These are phyloP conservation scores for Patellaria atrata DNA, from an alignment of 495 filamentous ascomycete species.

Conservation along the genomic window DNA sequence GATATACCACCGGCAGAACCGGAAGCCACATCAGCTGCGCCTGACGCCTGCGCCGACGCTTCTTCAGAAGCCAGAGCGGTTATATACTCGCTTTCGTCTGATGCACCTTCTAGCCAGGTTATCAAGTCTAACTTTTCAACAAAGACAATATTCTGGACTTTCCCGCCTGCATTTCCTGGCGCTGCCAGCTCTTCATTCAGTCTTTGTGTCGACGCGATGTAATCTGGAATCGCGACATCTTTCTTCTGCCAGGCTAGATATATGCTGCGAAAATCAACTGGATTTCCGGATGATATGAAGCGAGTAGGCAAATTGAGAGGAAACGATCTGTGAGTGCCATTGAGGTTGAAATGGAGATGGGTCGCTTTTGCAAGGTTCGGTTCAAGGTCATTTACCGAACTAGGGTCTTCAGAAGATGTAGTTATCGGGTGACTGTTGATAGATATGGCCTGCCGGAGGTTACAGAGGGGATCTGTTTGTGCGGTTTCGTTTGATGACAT, in stretches of 20 bases:
- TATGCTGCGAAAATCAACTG: conserved; percentile 82
- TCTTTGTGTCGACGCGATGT: conserved; percentile 66
- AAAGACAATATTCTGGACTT: conserved; percentile 73
- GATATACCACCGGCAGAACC: conserved; percentile 30
- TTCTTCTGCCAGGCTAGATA: conserved; percentile 91
- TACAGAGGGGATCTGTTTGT: conserved; percentile 52
- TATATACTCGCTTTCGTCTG: conserved; percentile 84
- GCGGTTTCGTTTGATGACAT: conserved; percentile 11
- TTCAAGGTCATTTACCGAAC: conserved; percentile 30
- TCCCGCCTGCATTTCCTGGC: conserved; percentile 37
- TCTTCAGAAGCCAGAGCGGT: conserved; percentile 56
- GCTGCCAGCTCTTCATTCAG: conserved; percentile 65
- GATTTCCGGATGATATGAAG: conserved; percentile 57
- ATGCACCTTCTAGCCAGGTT: conserved; percentile 78
- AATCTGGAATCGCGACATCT: conserved; percentile 73
- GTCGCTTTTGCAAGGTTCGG: conserved; percentile 58
- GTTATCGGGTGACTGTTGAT: conserved; percentile 49
- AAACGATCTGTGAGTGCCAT: conserved; percentile 46
- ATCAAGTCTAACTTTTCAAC: conserved; percentile 81
- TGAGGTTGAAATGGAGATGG: conserved; percentile 60
- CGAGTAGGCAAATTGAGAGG: conserved; percentile 66
- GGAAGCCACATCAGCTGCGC: conserved; percentile 34
- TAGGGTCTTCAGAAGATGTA: conserved; percentile 49
- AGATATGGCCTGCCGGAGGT: conserved; percentile 66
- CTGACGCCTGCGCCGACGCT: conserved; percentile 32